These are phyloP conservation scores for Closterium sp. DNA, from an alignment of 139 green algal species.

Conservation along the genomic window DNA sequence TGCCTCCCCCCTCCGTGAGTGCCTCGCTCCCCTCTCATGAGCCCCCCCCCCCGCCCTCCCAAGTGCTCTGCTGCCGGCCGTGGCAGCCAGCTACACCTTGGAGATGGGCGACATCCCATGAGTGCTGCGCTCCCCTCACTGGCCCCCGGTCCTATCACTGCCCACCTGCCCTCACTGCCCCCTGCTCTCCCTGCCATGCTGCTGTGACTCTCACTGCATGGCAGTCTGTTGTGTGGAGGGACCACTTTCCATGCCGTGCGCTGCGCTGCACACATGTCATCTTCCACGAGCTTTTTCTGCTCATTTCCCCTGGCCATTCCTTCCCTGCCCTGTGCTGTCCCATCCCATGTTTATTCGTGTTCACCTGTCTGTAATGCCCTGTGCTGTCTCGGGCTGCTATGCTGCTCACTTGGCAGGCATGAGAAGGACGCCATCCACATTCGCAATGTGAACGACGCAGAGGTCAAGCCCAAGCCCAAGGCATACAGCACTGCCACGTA, in stretches of 20 bases:
- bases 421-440: constrained; percentile 72
- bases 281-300: too few species aligned
- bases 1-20: too few species aligned
- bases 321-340: neutral
- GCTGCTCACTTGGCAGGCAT: neutral
- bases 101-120: too few species aligned
- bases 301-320: neutral
- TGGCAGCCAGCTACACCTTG: too few species aligned
- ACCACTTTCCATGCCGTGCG: neutral
- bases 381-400: neutral
- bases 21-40: too few species aligned
- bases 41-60: too few species aligned
- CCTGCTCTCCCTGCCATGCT: neutral
- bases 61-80: too few species aligned
- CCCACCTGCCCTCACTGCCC: neutral
- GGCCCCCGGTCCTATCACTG: neutral
- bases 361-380: neutral
- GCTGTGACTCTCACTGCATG: neutral
- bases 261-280: too few species aligned
- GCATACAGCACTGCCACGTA: too few species aligned
- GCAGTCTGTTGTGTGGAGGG: neutral
- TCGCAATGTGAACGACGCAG: constrained; percentile 64
- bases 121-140: neutral
- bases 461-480: constrained; percentile 72
- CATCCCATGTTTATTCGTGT: neutral